These are phyloP conservation scores for Vigna reflexopilosa DNA, from an alignment of 306 rosid genomes.

Conservation along the genomic window DNA sequence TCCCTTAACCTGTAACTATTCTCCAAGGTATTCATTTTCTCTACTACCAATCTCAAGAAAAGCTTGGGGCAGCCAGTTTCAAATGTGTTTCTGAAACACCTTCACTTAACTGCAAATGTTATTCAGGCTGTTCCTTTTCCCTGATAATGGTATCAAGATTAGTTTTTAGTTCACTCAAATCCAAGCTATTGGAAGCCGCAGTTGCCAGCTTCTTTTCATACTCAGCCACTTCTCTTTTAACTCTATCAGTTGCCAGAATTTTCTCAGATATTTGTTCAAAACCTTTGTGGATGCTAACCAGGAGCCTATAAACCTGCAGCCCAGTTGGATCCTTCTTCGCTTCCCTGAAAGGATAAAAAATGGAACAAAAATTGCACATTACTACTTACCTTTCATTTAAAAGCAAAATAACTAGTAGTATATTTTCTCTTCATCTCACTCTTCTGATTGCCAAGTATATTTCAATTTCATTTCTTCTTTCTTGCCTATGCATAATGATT, in stretches of 20 bases:
- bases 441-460: conserved; percentile 11
- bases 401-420: neutral
- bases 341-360: conserved; percentile 66
- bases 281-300: conserved; percentile 76
- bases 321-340: conserved; percentile 81
- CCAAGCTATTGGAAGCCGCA: conserved; percentile 59
- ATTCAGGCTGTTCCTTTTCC: conserved; percentile 62
- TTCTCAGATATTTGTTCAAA: conserved; percentile 83
- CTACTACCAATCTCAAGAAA: conserved; percentile 54
- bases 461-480: conserved; percentile 22
- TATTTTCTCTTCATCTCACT: conserved; percentile 16
- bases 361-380: conserved; percentile 24
- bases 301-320: conserved; percentile 73
- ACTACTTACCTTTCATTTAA: conserved; percentile 5
- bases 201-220: conserved; percentile 79
- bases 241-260: conserved; percentile 75
- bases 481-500: conserved; percentile 7
- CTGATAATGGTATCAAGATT: conserved; percentile 63
- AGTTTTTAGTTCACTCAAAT: conserved; percentile 58
- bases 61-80: conserved; percentile 46
- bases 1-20: conserved; percentile 44
- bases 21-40: conserved; percentile 62
- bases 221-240: conserved; percentile 71
- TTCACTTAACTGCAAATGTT: conserved; percentile 43
- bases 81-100: conserved; percentile 19